Conservation (phyloP, 352 stramenopile genomes). For the Pythium brachiatum region DNA sequence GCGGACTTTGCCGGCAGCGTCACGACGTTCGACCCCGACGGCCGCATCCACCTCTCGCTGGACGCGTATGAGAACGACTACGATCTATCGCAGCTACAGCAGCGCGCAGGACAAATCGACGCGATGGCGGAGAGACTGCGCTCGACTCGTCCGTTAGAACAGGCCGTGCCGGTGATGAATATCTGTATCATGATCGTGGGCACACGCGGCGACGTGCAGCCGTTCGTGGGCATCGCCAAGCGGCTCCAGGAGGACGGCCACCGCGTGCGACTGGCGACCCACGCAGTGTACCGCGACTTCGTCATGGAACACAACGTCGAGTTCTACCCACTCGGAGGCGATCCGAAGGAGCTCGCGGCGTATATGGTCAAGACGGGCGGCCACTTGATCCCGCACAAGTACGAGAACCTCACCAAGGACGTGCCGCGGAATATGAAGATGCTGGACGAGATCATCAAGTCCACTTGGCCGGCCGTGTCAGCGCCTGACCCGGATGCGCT, state of each 20-base stretch:
- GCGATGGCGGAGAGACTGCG: too few species aligned
- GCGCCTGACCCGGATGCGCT: conserved; percentile 66
- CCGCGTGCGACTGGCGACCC: conserved; percentile 88
- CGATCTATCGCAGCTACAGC: too few species aligned
- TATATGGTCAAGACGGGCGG: conserved; percentile 92
- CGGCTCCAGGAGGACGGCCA: conserved; percentile 83
- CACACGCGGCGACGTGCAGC: conserved; percentile 84
- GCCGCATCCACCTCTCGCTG: too few species aligned
- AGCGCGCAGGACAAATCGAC: too few species aligned
- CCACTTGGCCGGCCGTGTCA: conserved; percentile 67
- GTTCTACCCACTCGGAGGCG: conserved; percentile 74
- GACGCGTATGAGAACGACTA: too few species aligned
- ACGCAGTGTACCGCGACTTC: conserved; percentile 84
- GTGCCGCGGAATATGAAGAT: conserved; percentile 87
- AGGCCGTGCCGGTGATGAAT: conserved; percentile 47
- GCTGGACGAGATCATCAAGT: conserved; percentile 87
- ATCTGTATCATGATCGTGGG: conserved; percentile 91
- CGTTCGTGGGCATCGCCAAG: conserved; percentile 85
- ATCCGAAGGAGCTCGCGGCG: conserved; percentile 68
- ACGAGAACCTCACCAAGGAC: conserved; percentile 42
- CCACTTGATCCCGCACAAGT: conserved; percentile 63
- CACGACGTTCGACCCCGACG: too few species aligned
- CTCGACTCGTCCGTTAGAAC: too few species aligned
- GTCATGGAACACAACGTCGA: conserved; percentile 72
- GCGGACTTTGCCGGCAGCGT: too few species aligned